Conservation (phyloP, 202 grass and related monocot genomes). For the Dendrocalamus latiflorus region DNA sequence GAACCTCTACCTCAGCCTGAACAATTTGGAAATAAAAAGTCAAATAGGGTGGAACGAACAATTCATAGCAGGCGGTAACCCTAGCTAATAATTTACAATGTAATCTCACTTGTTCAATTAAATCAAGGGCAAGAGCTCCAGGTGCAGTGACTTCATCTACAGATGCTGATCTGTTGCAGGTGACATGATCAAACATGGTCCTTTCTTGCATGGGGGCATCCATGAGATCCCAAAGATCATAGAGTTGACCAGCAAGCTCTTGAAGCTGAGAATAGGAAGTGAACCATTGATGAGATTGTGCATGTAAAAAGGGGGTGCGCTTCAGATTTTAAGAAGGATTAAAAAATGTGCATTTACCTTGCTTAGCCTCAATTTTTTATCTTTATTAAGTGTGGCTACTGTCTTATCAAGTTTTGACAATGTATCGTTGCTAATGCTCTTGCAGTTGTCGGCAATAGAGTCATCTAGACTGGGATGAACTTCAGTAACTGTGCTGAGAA, state of each 20-base stretch:
- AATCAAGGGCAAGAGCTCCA: constrained; percentile 83
- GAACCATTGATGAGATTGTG: background rate
- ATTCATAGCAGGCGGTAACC: background rate
- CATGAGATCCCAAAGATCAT: constrained; percentile 99
- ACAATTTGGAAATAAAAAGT: constrained; percentile 28
- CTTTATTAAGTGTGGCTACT: constrained; percentile 74
- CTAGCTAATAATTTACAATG: constrained; percentile 5
- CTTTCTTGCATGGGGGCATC: constrained; percentile 83
- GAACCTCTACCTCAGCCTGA: constrained; percentile 91
- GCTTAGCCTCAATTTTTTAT: constrained; percentile 73
- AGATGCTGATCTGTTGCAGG: constrained; percentile 77
- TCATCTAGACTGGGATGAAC: constrained; percentile 85
- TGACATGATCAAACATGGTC: constrained; percentile 84
- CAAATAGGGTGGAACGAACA: constrained; percentile 18
- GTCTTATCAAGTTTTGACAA: constrained; percentile 82
- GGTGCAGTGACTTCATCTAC: constrained; percentile 83
- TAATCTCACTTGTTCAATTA: constrained; percentile 87
- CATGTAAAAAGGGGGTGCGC: background rate
- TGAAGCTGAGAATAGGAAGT: constrained; percentile 68
- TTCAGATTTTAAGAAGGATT: background rate
- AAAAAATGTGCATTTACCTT: constrained; percentile 47
- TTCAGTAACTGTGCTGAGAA: constrained; percentile 78
- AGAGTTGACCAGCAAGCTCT: constrained; percentile 87
- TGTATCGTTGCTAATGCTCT: constrained; percentile 88
- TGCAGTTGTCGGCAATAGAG: constrained; percentile 57